A percentile compares a stretch with the other conserved stretches of the same genome.
Conservation (phyloP, 1,284 basidiomycete genomes). For the Pholiota adiposa region DNA sequence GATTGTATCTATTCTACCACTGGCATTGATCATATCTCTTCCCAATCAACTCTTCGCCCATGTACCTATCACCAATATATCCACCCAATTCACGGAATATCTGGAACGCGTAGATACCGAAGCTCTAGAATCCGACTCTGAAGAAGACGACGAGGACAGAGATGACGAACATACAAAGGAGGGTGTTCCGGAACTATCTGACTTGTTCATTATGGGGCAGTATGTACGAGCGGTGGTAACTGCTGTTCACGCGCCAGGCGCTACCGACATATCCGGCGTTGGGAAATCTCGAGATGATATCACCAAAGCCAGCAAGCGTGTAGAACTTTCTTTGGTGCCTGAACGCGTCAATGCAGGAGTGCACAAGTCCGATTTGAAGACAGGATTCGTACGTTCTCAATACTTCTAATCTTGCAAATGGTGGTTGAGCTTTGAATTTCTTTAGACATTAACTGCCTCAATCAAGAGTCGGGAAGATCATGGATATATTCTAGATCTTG, state of each 20-base stretch:
- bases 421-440: constrained; percentile 20
- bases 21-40: constrained; percentile 91
- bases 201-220: constrained; percentile 85
- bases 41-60: constrained; percentile 96
- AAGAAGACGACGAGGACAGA: constrained; percentile 50
- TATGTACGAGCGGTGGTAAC: constrained; percentile 85
- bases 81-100: constrained; percentile 78
- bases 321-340: constrained; percentile 91
- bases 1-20: constrained; percentile 86
- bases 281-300: constrained; percentile 67
- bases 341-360: constrained; percentile 87
- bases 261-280: constrained; percentile 60
- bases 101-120: constrained; percentile 68
- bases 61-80: constrained; percentile 94
- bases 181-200: constrained; percentile 65
- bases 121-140: constrained; percentile 47
- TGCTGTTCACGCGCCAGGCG: constrained; percentile 63
- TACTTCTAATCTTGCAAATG: constrained; percentile 1
- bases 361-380: constrained; percentile 75
- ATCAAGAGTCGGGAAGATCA: constrained; percentile 93
- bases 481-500: constrained; percentile 91
- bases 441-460: constrained; percentile 74
- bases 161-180: constrained; percentile 31
- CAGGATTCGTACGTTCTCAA: constrained; percentile 66
- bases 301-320: constrained; percentile 70